Conservation (phyloP, 108 stramenopile species). For the Nitzschia sp. region DNA sequence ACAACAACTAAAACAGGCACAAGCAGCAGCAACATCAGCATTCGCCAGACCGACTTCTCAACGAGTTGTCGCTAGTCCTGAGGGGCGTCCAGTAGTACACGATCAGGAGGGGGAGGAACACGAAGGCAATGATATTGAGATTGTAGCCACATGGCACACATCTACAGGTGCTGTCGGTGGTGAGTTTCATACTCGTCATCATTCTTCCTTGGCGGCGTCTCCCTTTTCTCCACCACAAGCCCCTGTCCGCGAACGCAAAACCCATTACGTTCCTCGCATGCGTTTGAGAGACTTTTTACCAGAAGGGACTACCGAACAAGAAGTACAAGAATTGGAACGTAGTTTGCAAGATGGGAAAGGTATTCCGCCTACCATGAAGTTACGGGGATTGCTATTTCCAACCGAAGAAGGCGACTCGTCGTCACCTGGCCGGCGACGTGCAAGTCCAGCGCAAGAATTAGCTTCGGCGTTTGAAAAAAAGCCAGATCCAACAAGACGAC, state of each 20-base stretch:
- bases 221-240: neutral
- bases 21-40: too few relatives aligned
- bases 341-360: neutral
- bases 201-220: neutral
- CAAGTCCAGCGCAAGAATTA: constrained; percentile 13
- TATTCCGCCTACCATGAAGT: constrained; percentile 17
- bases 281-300: constrained; percentile 31
- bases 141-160: too few relatives aligned
- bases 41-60: too few relatives aligned
- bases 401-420: neutral
- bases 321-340: neutral
- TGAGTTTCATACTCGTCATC: neutral
- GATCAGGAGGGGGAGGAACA: neutral
- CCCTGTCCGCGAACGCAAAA: neutral
- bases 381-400: constrained; percentile 4
- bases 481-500: neutral
- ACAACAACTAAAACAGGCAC: neutral
- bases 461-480: constrained; percentile 20
- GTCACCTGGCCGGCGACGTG: neutral
- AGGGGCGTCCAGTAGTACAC: neutral
- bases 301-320: neutral
- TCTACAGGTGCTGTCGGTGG: neutral
- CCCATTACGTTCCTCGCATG: constrained; percentile 31
- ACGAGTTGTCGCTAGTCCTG: neutral
- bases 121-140: neutral